phyloP scores from a whole-genome alignment of 2,329 filamentous ascomycete species.

The Epichloe aotearoae region DNA sequence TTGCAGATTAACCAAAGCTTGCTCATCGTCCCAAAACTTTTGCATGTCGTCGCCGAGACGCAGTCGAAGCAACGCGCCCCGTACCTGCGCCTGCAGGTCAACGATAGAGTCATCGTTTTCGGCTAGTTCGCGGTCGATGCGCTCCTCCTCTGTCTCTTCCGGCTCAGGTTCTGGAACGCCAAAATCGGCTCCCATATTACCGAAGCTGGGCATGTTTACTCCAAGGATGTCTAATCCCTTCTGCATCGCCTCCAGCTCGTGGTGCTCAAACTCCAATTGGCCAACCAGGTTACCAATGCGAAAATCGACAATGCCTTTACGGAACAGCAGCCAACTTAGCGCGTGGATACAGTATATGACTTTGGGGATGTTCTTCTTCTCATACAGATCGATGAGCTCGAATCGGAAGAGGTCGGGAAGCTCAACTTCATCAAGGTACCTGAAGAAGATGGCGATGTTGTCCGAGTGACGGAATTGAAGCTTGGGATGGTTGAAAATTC shows the following conservation, averaged over 20 bases:
- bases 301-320: constrained; percentile 89
- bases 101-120: constrained; percentile 60
- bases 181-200: constrained; percentile 93
- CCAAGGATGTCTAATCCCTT: constrained; percentile 94
- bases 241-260: constrained; percentile 93
- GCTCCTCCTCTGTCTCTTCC: constrained; percentile 81
- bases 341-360: constrained; percentile 99
- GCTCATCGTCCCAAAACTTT: constrained; percentile 74
- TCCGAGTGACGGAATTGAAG: constrained; percentile 93
- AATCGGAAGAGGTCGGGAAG: constrained; percentile 93
- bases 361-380: constrained; percentile 99
- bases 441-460: constrained; percentile 94
- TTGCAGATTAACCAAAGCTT: constrained; percentile 68
- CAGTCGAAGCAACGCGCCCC: constrained; percentile 68
- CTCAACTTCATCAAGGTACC: constrained; percentile 81
- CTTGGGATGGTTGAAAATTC: constrained; percentile 75
- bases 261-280: constrained; percentile 92
- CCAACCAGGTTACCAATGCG: constrained; percentile 93
- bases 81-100: constrained; percentile 77
- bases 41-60: constrained; percentile 76
- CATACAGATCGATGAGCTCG: constrained; percentile 92
- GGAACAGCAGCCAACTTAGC: constrained; percentile 90
- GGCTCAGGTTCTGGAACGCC: constrained; percentile 65
- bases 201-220: constrained; percentile 92
- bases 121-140: constrained; percentile 65